Evolutionary conservation across 2,329 filamentous ascomycete genomes (phyloP), one percentile per base, ranked within the genome.

Genomic region (Penicillium sp.): DNA sequence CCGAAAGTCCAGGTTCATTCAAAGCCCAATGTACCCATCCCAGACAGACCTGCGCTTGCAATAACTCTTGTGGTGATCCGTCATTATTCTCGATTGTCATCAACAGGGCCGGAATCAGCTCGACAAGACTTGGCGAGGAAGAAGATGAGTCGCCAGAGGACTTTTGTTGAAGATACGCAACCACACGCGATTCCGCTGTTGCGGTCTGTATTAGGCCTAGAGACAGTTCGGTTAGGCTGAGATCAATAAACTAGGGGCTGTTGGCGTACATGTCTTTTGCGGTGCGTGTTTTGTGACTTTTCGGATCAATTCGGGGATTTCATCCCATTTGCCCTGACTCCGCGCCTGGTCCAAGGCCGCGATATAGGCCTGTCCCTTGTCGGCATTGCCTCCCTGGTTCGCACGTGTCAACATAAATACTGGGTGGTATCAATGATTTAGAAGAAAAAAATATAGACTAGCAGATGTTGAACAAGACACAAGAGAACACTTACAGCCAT

Each of bases 231-330:
- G 62, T 56, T 50, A 63, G 63, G 53, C 31, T 62, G 43, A 43
- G 54, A 60, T 52, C 53, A 31, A 56, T 43, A 53, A 31, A 43
- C 50, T 49, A 50, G 56, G 58, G 60, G 53, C 47, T 53, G 31
- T 16, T 56, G 50, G 42, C 59, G 71, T 87, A 97, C 93, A 96
- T 76, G 85, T 84, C 74, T 90, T 85, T 59, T 89, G 85, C 39
- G 92, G 88, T 66, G 92, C 90, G 82, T 99, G 93, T 76, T 99
- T 97, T 69, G 89, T 89, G 69, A 97, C 84, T 77, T 99, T 99
- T 72, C 93, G 86, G 67, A 94, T 87, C 61, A 96, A 83, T 77
- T 97, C 93, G 26, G 90, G 90, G 31, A 97, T 83, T 31, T 89
- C 85, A 64, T 86, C 81, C 94, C 94, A 99, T 73, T 87, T 87